Conservation (phyloP, 768 basidiomycete species). For the Filobasidium floriforme region DNA sequence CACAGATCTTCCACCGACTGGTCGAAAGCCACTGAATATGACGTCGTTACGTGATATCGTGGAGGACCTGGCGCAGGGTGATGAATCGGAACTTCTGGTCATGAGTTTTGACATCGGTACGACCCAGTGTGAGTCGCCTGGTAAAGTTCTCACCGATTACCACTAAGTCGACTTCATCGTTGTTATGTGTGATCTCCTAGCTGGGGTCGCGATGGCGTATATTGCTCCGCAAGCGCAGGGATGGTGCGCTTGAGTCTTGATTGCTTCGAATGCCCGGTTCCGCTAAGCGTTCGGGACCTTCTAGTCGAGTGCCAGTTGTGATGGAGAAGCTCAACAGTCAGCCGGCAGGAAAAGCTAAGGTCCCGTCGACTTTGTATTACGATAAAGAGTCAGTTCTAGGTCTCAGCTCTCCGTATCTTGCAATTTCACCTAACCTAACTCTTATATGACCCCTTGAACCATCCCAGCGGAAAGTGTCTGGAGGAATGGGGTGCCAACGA, state of each 20-base stretch:
- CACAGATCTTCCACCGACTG: no score
- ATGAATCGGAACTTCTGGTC: background rate
- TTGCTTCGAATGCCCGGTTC: no score
- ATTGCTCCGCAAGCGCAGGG: background rate
- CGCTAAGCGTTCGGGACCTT: no score
- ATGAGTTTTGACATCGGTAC: background rate
- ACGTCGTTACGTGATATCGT: no score
- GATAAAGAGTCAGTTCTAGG: background rate
- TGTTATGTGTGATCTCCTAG: background rate
- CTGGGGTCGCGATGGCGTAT: background rate
- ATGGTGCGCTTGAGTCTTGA: background rate
- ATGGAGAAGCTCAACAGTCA: slow-evolving; percentile 1
- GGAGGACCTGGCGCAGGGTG: no score
- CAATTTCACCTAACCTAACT: no score
- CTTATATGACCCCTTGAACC: no score
- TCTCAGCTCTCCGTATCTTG: no score
- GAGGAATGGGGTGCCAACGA: background rate
- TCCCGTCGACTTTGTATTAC: background rate
- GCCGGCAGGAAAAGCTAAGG: background rate
- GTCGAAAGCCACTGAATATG: no score
- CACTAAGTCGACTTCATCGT: background rate
- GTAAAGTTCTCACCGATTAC: no score
- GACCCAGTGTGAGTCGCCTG: background rate
- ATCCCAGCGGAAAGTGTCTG: no score
- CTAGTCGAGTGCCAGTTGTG: background rate